Evolutionary conservation across 2,329 filamentous ascomycete genomes (phyloP).

Genomic region (Gliomastix tumulicola): DNA sequence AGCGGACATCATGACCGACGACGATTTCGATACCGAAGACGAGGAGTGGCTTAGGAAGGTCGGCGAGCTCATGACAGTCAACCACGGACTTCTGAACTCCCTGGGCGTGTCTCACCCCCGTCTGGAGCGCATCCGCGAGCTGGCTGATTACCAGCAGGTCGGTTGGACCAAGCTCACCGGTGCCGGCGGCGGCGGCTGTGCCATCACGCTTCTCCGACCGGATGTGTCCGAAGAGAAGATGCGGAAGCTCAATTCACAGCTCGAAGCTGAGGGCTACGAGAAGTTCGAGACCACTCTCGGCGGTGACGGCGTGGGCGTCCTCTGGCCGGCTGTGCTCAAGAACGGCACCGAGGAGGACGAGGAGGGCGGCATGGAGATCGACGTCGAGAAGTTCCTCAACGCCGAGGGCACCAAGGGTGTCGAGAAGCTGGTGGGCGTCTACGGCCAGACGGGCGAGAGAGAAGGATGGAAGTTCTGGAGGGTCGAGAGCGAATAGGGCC

Average conservation of each 20-base stretch:
- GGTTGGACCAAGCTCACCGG: constrained; percentile 98
- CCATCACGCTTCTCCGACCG: constrained; percentile 81
- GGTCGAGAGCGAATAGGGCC: too few relatives aligned
- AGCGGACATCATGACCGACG: constrained; percentile 45
- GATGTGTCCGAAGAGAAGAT: constrained; percentile 51
- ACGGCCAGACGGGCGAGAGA: constrained; percentile 57
- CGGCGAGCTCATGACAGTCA: constrained; percentile 85
- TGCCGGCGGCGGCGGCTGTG: constrained; percentile 90
- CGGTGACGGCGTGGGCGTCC: constrained; percentile 86
- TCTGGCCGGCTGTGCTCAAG: constrained; percentile 87
- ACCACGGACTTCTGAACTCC: constrained; percentile 86
- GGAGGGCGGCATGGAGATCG: constrained; percentile 85
- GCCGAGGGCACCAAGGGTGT: constrained; percentile 81
- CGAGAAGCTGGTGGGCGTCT: constrained; percentile 78
- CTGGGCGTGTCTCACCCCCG: constrained; percentile 92
- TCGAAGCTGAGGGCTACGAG: constrained; percentile 67
- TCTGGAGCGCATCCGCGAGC: constrained; percentile 82
- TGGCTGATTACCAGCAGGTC: constrained; percentile 82
- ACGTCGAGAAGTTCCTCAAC: constrained; percentile 74
- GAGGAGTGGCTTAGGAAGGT: constrained; percentile 62
- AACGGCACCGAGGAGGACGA: constrained; percentile 74
- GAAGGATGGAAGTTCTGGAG: constrained; percentile 88
- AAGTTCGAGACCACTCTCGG: constrained; percentile 87
- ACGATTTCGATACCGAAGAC: constrained; percentile 60
- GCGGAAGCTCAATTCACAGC: constrained; percentile 54